Base-by-base conservation (phyloP, 331 rosid species). In the Acacia concinna region DNA sequence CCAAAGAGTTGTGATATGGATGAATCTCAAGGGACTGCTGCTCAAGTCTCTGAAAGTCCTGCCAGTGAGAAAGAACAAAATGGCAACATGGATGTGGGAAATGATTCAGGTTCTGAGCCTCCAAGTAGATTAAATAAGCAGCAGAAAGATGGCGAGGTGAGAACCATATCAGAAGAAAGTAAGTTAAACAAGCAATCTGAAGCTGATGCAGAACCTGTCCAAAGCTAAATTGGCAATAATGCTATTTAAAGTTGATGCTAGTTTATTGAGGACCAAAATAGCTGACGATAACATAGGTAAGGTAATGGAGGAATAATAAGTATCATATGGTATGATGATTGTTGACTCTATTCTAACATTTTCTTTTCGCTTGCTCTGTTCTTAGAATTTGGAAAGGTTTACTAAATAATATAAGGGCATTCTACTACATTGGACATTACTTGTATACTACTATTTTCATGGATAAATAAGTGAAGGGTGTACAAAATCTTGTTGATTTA, bases 131-230 rank as follows among this genome's bases (percentile, higher is more conserved):
- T 83, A 75, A 73, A 84, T 30, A 76, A 86, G 35, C 67, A 79
- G 68, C 71, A 71, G 81, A 83, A 66, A 75, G 81, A 57, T 34
- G 79, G 51, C 23, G 81, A 86, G 74, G 71, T 79, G 41, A 51
- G 75, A 73, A 28, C 74, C 75, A 78, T 63, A 64, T 66, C 80
- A 74, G 90, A 88, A 82, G 87, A 81, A 38, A 79, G 71, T 75
- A 80, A 81, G 27, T 73, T 72, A 70, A 71, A 47, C 20, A 71
- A 79, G 82, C 83, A 27, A 83, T 40, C 84, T 78, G 71, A 76
- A 78, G 72, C 89, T 75, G 89, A 75, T 75, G 84, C 83, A 47
- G 86, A 88, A 82, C 80, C 89, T 11, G 78, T 91, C 38, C 75
- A 75, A 51, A 86, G 87, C 87, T 90, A 73, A 87, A 63, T 74